Conservation (phyloP, 768 basidiomycete genomes). For the Mycena crocata region DNA sequence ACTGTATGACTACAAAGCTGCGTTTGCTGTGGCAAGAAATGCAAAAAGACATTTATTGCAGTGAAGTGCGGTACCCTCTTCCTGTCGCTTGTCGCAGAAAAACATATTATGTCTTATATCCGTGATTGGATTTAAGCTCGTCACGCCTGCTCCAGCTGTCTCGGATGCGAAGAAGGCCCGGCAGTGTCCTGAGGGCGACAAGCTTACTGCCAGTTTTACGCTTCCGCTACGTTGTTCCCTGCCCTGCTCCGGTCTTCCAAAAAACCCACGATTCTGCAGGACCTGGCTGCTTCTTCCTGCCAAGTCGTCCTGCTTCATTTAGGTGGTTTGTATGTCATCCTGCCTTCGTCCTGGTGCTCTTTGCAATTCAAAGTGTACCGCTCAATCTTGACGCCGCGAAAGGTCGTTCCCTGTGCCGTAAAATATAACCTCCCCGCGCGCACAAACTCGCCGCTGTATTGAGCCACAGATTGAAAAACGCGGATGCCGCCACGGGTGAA, state of each 20-base stretch:
- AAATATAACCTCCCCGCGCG: constrained; percentile 5
- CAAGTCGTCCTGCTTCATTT: constrained; percentile 17
- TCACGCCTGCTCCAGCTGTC: constrained; percentile 15
- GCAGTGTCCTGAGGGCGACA: constrained; percentile 16
- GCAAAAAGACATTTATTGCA: too few relatives aligned
- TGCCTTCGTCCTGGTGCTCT: constrained; percentile 1
- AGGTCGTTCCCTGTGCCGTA: background rate
- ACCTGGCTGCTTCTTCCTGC: constrained; percentile 16
- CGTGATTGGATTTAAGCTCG: constrained; percentile 9
- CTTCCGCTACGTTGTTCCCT: constrained; percentile 22
- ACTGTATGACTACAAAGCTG: too few relatives aligned
- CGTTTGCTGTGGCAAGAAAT: too few relatives aligned
- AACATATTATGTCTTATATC: background rate
- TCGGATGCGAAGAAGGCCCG: constrained; percentile 29
- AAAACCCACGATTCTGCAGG: constrained; percentile 35
- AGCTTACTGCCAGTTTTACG: constrained; percentile 16
- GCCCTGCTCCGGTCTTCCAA: constrained; percentile 10
- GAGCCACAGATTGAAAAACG: constrained; percentile 13
- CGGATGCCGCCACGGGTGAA: constrained; percentile 18
- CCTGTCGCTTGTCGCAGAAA: too few relatives aligned
- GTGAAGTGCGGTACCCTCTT: too few relatives aligned
- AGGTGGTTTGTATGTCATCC: constrained; percentile 21
- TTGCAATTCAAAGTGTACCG: constrained; percentile 10
- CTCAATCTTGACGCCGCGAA: constrained; percentile 18
- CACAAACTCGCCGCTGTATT: background rate